Evolutionary conservation across 805 yeast species (phyloP).

Genomic region (Blastobotrys terrestris): DNA sequence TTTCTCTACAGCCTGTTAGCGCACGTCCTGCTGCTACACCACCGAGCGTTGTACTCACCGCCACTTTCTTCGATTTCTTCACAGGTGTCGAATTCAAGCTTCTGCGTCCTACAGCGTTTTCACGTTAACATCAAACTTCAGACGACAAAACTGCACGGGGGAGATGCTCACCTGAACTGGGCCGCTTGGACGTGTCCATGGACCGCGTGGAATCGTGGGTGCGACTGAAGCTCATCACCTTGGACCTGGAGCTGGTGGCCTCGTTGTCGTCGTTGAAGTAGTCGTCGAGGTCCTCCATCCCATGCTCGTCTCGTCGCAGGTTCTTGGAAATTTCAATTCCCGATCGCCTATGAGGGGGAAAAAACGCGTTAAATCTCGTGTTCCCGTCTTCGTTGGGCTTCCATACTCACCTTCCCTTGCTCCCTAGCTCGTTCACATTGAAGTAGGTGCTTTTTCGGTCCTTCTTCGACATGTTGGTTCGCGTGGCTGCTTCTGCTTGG

Average conservation of each 20-base stretch:
- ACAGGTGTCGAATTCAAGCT: not conserved
- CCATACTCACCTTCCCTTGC: constrained; percentile 2
- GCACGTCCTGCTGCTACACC: not conserved
- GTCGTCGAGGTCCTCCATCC: constrained; percentile 22
- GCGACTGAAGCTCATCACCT: not conserved
- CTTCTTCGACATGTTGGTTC: not conserved
- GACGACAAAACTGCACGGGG: not conserved
- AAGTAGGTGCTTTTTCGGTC: not conserved
- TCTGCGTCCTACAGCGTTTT: not conserved
- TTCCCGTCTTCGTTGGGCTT: too few relatives aligned
- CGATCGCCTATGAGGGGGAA: constrained; percentile 13
- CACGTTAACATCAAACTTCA: not conserved
- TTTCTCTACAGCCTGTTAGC: not conserved
- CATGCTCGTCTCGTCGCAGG: constrained; percentile 18
- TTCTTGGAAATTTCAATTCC: constrained; percentile 15
- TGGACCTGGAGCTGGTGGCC: not conserved
- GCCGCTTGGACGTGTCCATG: not conserved
- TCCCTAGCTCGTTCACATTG: constrained; percentile 1
- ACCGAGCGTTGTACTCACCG: not conserved
- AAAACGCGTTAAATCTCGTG: not conserved
- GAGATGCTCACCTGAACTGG: not conserved
- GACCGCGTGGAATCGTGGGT: not conserved
- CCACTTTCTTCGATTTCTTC: not conserved
- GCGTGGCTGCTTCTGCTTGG: not conserved
- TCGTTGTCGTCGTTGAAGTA: constrained; percentile 12